These are phyloP conservation scores for Botrytis porri DNA, from an alignment of 2,329 filamentous ascomycete genomes.

Conservation along the genomic window DNA sequence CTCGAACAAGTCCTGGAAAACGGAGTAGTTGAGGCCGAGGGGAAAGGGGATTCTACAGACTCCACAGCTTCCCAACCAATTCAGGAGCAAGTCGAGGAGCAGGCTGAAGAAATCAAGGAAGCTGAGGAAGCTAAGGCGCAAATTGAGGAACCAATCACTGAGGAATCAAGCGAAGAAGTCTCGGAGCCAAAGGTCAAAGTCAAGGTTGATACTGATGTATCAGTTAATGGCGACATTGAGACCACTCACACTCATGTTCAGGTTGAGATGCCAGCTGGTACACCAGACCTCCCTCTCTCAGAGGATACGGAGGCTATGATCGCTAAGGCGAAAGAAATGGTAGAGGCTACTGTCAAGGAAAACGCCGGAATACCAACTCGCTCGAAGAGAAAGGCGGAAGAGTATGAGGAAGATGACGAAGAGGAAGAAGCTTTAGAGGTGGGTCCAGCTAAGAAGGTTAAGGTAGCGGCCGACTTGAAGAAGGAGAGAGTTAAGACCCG, in stretches of 20 bases:
- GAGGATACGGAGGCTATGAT: constrained; percentile 83
- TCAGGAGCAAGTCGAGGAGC: background rate
- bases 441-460: constrained; percentile 68
- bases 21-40: constrained; percentile 37
- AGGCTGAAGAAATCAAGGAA: background rate
- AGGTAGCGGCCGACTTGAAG: constrained; percentile 71
- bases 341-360: constrained; percentile 61
- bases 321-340: constrained; percentile 83
- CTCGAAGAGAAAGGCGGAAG: constrained; percentile 48
- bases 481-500: constrained; percentile 84
- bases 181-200: constrained; percentile 64
- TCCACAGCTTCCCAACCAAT: background rate
- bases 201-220: constrained; percentile 63
- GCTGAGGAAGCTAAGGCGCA: constrained; percentile 25
- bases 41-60: constrained; percentile 4
- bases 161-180: constrained; percentile 27
- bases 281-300: constrained; percentile 65
- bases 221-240: constrained; percentile 56
- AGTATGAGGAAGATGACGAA: constrained; percentile 41
- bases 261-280: constrained; percentile 68
- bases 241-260: constrained; percentile 71
- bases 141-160: constrained; percentile 18
- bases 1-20: constrained; percentile 48
- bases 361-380: constrained; percentile 40
- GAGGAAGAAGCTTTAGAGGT: background rate